Evolutionary conservation across 495 filamentous ascomycete species (phyloP), one percentile per base, ranked within the genome.

Genomic region (Penicillium waksmanii): DNA sequence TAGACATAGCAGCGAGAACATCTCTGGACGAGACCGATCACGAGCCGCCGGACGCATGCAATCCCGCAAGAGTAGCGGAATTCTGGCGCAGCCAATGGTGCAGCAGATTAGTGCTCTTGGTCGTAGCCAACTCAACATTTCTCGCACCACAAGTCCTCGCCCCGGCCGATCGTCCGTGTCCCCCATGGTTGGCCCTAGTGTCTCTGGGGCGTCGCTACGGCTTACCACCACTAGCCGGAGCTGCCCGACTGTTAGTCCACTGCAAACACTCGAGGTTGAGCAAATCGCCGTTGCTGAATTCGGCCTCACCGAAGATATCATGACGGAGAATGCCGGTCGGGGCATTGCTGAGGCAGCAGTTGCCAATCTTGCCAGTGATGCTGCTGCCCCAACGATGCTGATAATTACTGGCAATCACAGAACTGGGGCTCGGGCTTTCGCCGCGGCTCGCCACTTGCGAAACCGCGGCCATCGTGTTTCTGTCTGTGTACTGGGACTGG

Each of bases 241-340:
- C 57, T 90, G 94, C 60, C 91, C 94, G 48, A 85, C 88, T 13
- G 85, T 97, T 55, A 90, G 87, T 51, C 90, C 93, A 17, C 73
- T 93, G 34, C 91, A 94, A 66, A 93, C 96, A 79, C 84, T 94
- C 34, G 92, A 94, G 60, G 82, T 97, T 23, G 95, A 98, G 73
- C 92, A 93, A 62, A 87, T 93, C 53, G 91, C 92, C 0, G 85
- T 90, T 42, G 83, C 86, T 23, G 92, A 96, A 59, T 85, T 95
- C 59, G 92, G 91, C 5, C 77, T 98, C 44, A 89, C 89, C 0
- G 90, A 94, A 67, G 90, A 95, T 51, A 87, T 97, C 66, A 89
- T 97, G 73, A 87, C 91, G 0, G 95, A 97, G 67, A 96, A 94
- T 68, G 90, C 92, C 0, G 93, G 89, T 10, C 85, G 93, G 18